Evolutionary conservation across 2,329 filamentous ascomycete genomes (phyloP), one percentile per base, ranked within the genome.

Genomic region (Acrocalymma vagum): DNA sequence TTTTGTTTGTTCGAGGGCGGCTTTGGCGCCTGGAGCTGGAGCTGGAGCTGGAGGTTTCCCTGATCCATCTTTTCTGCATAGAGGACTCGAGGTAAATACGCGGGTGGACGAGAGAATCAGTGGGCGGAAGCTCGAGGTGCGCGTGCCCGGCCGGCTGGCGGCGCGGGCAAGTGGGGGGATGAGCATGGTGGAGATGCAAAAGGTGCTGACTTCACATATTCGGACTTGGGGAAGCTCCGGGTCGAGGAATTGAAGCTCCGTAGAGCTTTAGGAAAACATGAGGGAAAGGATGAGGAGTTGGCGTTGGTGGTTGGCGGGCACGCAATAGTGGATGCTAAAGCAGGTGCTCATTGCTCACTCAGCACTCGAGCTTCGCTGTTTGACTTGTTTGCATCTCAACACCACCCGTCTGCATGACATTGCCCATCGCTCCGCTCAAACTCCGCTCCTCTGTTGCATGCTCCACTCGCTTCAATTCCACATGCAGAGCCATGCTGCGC

Each of bases 51-150:
- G 22, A 30, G 4, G 25, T 47, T 68, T 52, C 62, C 70, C 30
- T 28, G 63, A 60, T n/a, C 38, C 72, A 68, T 69, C 70, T 65
- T 70, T 77, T 57, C 63, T 68, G 61, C 74, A 72, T 4, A 66
- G 67, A 15, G 70, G 71, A 33, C 66, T 71, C 6, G 70, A 70
- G 14, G 72, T 68, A 55, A 78, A 77, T 45, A 77, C 67, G 34
- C 74, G 69, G 21, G 55, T 48, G 38, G 48, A 41, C n/a, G n/a
- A n/a, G 40, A 54, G 45, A 42, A 43, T 50, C 9, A 58, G 47
- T n/a, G 56, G 45, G 45, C 45, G 39, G 27, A 45, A 37, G 45
- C 51, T 46, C 31, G 46, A 44, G 38, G 49, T 32, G 39, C 45
- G 52, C 35, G 62, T 52, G 38, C 50, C 48, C 45, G 63, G 58